phyloP scores from a whole-genome alignment of 2,329 filamentous ascomycete genomes.

The Aureobasidium sp. region DNA sequence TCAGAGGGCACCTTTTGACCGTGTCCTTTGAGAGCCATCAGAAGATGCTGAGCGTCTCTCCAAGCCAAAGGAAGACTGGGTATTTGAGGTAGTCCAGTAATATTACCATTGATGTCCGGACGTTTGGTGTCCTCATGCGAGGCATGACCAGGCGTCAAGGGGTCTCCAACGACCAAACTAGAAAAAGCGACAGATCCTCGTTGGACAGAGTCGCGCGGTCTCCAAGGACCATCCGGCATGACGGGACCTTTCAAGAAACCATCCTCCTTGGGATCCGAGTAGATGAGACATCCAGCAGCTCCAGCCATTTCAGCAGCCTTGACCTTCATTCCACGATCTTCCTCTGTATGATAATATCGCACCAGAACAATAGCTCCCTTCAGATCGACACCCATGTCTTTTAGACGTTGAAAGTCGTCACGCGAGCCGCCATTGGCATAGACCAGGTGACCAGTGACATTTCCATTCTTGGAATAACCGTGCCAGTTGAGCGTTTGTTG shows the following conservation, averaged over 20 bases:
- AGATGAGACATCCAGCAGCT: conserved; percentile 80
- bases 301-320: conserved; percentile 83
- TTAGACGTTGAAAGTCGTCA: conserved; percentile 68
- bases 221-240: conserved; percentile 68
- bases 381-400: conserved; percentile 61
- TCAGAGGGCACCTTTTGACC: conserved; percentile 58
- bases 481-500: conserved; percentile 75
- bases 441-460: conserved; percentile 75
- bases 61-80: conserved; percentile 85
- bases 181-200: conserved; percentile 71
- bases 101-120: conserved; percentile 56
- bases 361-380: conserved; percentile 78
- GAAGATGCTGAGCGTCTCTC: conserved; percentile 73
- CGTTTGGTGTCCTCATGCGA: conserved; percentile 53
- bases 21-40: conserved; percentile 66
- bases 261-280: conserved; percentile 81
- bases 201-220: conserved; percentile 75
- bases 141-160: conserved; percentile 81
- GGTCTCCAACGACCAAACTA: conserved; percentile 79
- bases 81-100: conserved; percentile 63
- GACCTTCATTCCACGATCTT: conserved; percentile 69
- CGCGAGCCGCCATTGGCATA: conserved; percentile 88
- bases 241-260: conserved; percentile 65
- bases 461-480: conserved; percentile 76
- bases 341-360: conserved; percentile 65